Percentiles rank a stretch among this genome's conserved stretches.
These are phyloP conservation scores for Amphirosellinia nigrospora DNA, from an alignment of 495 filamentous ascomycete species.

Conservation along the genomic window DNA sequence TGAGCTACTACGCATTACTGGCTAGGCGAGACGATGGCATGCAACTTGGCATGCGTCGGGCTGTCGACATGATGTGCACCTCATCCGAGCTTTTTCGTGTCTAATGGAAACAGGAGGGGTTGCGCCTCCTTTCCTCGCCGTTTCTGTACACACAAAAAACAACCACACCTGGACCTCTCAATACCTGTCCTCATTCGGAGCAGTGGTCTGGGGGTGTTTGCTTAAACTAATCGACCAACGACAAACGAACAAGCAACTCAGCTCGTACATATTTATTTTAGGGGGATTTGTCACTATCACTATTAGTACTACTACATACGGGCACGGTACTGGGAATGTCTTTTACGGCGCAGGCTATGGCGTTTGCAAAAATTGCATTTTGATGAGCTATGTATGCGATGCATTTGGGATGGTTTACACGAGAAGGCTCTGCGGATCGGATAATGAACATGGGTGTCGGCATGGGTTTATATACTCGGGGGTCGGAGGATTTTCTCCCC, in stretches of 20 bases:
- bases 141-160: background rate
- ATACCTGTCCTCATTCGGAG: background rate
- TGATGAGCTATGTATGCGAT: background rate
- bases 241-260: background rate
- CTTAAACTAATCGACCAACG: background rate
- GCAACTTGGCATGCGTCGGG: background rate
- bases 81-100: background rate
- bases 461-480: background rate
- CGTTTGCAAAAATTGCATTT: background rate
- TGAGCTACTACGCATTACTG: background rate
- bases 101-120: background rate
- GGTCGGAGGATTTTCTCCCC: background rate
- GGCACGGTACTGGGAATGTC: background rate
- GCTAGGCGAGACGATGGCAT: background rate
- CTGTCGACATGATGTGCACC: background rate
- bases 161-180: background rate
- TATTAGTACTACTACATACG: background rate
- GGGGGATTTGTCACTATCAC: background rate
- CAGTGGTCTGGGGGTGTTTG: background rate
- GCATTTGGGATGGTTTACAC: slow-evolving; percentile 1
- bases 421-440: background rate
- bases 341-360: background rate
- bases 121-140: background rate
- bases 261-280: background rate
- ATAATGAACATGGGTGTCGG: background rate